Base-by-base conservation (phyloP, 345 rosid species). In the Litchi chinensis region DNA sequence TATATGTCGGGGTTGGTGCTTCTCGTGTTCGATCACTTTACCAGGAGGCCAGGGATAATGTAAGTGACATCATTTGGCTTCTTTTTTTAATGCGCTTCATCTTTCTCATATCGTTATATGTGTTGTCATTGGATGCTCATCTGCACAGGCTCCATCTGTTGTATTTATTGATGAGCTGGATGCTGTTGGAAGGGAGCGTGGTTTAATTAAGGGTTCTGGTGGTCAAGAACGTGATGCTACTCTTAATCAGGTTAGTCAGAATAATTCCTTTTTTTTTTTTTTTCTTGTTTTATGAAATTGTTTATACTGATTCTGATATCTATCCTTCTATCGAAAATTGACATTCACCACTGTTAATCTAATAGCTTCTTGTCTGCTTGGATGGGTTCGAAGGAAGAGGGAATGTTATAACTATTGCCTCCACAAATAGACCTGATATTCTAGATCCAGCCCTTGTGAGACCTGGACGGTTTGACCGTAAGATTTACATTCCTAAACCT, bases 381-480 rank as follows among this genome's bases (percentile, higher is more conserved):
- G 98, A 95, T 90, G 98, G 98, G 68, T 95, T 95, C 90, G 98
- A 95, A 86, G 98, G 98, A 85, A 86, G 95, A 87, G 97, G 98
- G 71, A 91, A 93, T 85, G 97, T 95, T 70, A 95, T 95, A 69
- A 93, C 98, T 65, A 95, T 95, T 77, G 97, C 98, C 81, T 95
- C 98, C 76, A 93, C 97, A 80, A 95, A 95, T 77, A 90, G 98
- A 79, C 97, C 98, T 10, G 98, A 95, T 82, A 95, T 95, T 89
- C 90, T 95, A 65, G 98, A 95, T 89, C 93, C 97, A 67, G 98
- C 98, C 39, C 95, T 95, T 62, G 97, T 93, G 79, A 85, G 98
- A 82, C 97, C 98, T 78, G 97, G 97, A 76, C 86, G 97, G 75
- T 93, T 95, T 74, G 98, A 95, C 75, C 85, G 95, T 64, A 95